These are phyloP conservation scores for Aphanocladium album DNA, from an alignment of 2,329 filamentous ascomycete species.

Conservation along the genomic window DNA sequence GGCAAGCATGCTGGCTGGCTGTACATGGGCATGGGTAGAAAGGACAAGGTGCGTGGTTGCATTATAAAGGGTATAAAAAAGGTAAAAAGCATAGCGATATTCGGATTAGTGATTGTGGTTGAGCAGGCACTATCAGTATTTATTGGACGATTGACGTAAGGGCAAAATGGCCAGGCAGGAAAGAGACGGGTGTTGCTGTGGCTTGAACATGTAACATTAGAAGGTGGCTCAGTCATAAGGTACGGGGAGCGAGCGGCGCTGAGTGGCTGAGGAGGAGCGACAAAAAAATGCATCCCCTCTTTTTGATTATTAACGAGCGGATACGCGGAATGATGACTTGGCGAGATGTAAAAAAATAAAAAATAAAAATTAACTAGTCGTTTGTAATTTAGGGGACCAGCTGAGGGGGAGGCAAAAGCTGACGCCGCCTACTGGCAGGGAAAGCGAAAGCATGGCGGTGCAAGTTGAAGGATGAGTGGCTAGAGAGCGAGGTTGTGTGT, in stretches of 20 bases:
- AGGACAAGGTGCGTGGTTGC: too few species aligned
- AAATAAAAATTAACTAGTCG: too few species aligned
- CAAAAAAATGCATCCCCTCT: neutral
- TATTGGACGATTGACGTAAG: neutral
- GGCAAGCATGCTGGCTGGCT: too few species aligned
- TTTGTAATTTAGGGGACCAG: too few species aligned
- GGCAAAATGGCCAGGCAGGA: neutral
- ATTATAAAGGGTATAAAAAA: too few species aligned
- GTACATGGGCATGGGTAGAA: too few species aligned
- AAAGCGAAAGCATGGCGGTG: neutral
- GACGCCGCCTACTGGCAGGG: too few species aligned
- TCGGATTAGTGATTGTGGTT: neutral
- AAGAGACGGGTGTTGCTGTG: neutral
- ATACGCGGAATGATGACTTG: neutral
- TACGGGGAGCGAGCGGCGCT: too few species aligned
- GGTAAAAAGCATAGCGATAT: neutral
- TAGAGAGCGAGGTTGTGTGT: neutral
- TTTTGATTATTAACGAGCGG: neutral
- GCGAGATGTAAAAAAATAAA: neutral
- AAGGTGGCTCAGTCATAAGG: too few species aligned
- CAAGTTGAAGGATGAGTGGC: neutral
- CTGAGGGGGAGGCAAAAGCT: too few species aligned
- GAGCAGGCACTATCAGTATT: neutral
- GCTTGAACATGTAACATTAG: neutral
- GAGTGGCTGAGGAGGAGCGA: neutral